Evolutionary conservation across 1,284 basidiomycete genomes (phyloP).

Genomic region (Rhodotorula mucilaginosa): DNA sequence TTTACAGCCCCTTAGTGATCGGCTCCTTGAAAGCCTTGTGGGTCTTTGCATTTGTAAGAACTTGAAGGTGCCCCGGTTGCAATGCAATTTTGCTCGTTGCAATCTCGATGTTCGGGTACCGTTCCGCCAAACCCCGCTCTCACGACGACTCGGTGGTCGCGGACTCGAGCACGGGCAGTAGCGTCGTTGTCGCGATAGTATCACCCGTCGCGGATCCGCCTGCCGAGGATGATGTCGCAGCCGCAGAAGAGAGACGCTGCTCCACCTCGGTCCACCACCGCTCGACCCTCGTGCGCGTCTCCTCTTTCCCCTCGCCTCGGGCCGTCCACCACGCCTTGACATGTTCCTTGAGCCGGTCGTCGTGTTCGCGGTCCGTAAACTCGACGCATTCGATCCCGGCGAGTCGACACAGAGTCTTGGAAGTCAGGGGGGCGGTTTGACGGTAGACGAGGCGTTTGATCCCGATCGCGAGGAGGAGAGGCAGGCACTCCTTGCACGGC

Average conservation of each 20-base stretch:
- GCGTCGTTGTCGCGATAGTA: too few species aligned
- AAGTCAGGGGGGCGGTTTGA: background rate
- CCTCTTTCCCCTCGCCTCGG: constrained; percentile 20
- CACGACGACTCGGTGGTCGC: too few species aligned
- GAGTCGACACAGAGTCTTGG: constrained; percentile 2
- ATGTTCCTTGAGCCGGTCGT: constrained; percentile 21
- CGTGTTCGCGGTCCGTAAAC: constrained; percentile 17
- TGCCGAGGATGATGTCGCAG: background rate
- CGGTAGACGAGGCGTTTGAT: constrained; percentile 38
- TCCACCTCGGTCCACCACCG: constrained; percentile 25
- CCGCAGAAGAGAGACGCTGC: background rate
- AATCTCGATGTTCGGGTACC: too few species aligned
- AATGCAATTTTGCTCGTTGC: too few species aligned
- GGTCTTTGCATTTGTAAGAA: too few species aligned
- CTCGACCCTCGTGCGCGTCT: constrained; percentile 24
- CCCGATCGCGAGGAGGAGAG: constrained; percentile 33
- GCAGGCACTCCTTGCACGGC: constrained; percentile 40
- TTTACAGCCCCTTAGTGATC: too few species aligned
- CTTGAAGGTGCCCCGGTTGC: too few species aligned
- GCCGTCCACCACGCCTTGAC: constrained; percentile 19
- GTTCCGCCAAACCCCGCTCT: too few species aligned
- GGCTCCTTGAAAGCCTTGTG: too few species aligned
- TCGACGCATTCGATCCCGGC: constrained; percentile 28
- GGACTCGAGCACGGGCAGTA: too few species aligned
- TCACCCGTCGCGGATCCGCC: too few species aligned